A percentile compares a stretch with the other conserved stretches of the same genome.
Conservation (phyloP, 495 filamentous ascomycete species). For the Neurospora sp. region DNA sequence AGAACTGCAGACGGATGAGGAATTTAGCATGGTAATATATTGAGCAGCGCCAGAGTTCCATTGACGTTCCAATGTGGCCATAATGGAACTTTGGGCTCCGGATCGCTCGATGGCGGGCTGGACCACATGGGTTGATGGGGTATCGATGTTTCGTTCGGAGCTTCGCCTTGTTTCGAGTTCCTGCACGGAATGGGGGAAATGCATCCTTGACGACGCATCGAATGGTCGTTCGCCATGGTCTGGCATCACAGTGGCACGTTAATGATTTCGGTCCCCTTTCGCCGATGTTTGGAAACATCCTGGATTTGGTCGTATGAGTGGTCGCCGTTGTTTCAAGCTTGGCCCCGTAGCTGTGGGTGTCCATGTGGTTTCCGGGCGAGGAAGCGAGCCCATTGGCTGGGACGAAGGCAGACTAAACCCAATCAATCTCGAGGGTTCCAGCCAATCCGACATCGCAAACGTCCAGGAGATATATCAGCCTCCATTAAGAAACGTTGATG, state of each 20-base stretch:
- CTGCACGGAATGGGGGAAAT: background rate
- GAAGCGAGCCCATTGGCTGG: background rate
- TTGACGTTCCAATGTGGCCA: background rate
- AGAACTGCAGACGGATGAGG: background rate
- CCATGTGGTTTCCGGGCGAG: background rate
- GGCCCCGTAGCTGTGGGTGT: background rate
- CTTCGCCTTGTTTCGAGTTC: background rate
- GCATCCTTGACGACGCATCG: background rate
- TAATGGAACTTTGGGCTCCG: background rate
- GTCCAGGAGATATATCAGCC: background rate
- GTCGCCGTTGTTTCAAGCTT: background rate
- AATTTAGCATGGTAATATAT: background rate
- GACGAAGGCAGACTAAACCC: background rate
- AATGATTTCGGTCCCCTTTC: background rate
- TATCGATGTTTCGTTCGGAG: background rate
- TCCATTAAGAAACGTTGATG: background rate
- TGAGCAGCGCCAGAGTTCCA: background rate
- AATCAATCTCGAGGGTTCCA: background rate
- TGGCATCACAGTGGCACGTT: background rate
- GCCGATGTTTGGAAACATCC: background rate
- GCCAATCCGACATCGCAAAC: background rate
- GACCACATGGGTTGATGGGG: background rate
- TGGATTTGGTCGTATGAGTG: background rate
- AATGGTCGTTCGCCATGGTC: background rate
- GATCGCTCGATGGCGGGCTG: background rate